Conservation (phyloP, 768 basidiomycete species). For the Hirschioporus abietinus region DNA sequence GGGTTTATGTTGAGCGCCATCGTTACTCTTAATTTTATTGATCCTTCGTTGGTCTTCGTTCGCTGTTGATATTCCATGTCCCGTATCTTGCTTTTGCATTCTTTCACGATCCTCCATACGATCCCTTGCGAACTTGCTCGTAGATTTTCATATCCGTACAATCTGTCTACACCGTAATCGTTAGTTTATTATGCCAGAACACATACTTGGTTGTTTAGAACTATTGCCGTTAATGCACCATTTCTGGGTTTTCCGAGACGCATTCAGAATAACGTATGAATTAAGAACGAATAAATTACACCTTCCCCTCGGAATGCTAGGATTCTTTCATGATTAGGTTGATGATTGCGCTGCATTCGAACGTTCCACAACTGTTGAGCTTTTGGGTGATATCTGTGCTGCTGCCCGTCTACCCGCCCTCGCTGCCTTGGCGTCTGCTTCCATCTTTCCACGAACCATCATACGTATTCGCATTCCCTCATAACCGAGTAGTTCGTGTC, state of each 20-base stretch:
- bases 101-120: not conserved
- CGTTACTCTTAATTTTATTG: not conserved
- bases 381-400: not conserved
- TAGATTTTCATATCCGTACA: not conserved
- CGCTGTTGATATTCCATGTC: not conserved
- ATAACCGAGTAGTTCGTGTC: constrained; percentile 30
- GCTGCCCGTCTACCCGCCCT: not conserved
- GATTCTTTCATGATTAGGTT: not conserved
- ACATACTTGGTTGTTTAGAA: constrained; percentile 1
- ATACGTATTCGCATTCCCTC: constrained; percentile 44
- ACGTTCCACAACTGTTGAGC: not conserved
- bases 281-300: not conserved
- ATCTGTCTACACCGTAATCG: not conserved
- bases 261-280: not conserved
- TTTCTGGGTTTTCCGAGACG: not conserved
- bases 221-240: not conserved
- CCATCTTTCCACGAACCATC: constrained; percentile 28
- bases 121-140: not conserved
- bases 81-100: not conserved
- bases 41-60: not conserved
- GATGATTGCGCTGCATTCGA: not conserved
- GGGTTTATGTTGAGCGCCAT: not conserved
- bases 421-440: constrained; percentile 5
- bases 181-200: not conserved
- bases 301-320: not conserved